Percentiles rank a stretch among this genome's conserved stretches.
phyloP scores from a whole-genome alignment of 768 basidiomycete species.

The Agrocybe chaxingu region DNA sequence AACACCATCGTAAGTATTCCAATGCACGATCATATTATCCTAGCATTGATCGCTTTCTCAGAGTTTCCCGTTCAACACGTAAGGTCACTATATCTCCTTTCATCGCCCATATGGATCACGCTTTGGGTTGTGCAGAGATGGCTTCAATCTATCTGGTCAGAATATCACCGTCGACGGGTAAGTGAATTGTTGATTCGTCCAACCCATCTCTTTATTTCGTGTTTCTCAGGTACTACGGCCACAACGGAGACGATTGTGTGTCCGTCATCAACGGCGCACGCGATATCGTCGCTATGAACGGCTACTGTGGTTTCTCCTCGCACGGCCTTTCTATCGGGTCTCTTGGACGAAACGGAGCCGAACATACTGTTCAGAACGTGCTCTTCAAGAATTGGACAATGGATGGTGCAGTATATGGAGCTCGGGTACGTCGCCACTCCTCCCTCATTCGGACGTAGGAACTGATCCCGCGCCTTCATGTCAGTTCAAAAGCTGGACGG shows the following conservation, averaged over 20 bases:
- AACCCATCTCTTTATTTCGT: background rate
- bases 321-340: conserved; percentile 49
- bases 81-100: conserved; percentile 16
- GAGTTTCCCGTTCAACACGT: conserved; percentile 45
- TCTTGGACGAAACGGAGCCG: conserved; percentile 36
- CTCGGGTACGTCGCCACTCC: conserved; percentile 23
- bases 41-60: background rate
- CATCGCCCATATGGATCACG: background rate
- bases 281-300: conserved; percentile 43
- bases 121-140: conserved; percentile 4
- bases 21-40: too few species aligned
- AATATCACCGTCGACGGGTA: conserved; percentile 39
- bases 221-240: conserved; percentile 31
- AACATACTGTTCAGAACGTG: conserved; percentile 40
- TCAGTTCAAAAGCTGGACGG: conserved; percentile 46
- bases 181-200: background rate
- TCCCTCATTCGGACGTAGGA: background rate
- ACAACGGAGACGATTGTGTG: conserved; percentile 48
- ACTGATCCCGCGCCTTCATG: conserved; percentile 2
- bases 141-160: conserved; percentile 35
- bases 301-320: conserved; percentile 42
- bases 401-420: conserved; percentile 46
- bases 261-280: conserved; percentile 43
- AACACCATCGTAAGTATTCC: conserved; percentile 26
- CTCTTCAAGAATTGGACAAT: conserved; percentile 47